Base-by-base conservation (phyloP, 345 rosid genomes). In the Luvunga scandens region DNA sequence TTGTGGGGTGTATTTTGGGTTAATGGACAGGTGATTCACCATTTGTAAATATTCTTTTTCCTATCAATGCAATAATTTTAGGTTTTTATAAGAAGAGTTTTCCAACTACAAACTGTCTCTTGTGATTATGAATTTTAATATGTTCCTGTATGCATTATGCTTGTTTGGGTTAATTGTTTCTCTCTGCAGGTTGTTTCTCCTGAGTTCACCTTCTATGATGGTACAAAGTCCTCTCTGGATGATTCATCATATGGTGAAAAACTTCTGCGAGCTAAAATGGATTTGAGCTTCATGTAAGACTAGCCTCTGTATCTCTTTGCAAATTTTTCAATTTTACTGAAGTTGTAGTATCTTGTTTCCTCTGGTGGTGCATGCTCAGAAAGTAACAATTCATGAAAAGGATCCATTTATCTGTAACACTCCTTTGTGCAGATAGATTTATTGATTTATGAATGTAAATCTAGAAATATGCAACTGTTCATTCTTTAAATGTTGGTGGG, bases 251-350 rank as follows among this genome's bases (percentile, higher is more conserved):
- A 85, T 66, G 90, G 92, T 53, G 99, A 96, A 90, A 94, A 87
- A 91, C 98, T 96, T 87, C 84, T 96, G 61, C 95, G 99, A 60
- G 98, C 95, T 61, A 96, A 91, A 85, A 81, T 94, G 97, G 99
- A 96, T 84, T 84, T 94, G 78, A 94, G 90, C 86, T 96, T 96
- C 85, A 96, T 96, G 99, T 96, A 91, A 91, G 97, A 74, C 66
- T 66, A 22, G 45, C 59, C 27, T 39, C 65, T 30, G 27, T 69
- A 39, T 57, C 62, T 56, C 5, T 22, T 66, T 71, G 75, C 59
- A 59, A 0, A 60, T 28, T 28, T 48, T 45, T 53, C 22, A 14
- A 12, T 28, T 70, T 28, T 19, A 3, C 22, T 7, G 16, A 21
- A 24, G 60, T 31, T 53, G 39, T 53, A 24, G 3, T 53, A 33